These are phyloP conservation scores for Pythium apleroticum DNA, from an alignment of 352 stramenopile genomes.

Conservation along the genomic window DNA sequence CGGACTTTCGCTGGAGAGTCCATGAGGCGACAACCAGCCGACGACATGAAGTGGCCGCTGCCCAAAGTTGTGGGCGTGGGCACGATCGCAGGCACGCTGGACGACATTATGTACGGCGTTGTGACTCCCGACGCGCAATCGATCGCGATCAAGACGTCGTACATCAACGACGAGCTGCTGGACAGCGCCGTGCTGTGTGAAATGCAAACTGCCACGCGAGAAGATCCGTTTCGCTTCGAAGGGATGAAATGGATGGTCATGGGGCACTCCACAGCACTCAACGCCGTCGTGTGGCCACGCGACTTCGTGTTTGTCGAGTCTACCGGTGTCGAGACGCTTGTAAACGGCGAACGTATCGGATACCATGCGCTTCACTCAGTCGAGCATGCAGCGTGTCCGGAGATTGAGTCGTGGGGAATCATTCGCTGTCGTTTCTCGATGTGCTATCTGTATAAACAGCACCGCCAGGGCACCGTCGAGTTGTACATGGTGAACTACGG, in stretches of 20 bases:
- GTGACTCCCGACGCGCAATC: constrained; percentile 39
- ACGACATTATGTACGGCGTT: constrained; percentile 43
- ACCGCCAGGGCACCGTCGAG: constrained; percentile 26
- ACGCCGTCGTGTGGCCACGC: constrained; percentile 31
- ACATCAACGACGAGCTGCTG: constrained; percentile 49
- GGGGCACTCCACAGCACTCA: constrained; percentile 7
- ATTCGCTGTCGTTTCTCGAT: constrained; percentile 15
- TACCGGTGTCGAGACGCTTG: constrained; percentile 35
- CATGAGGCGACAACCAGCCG: not conserved
- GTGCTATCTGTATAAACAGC: constrained; percentile 21
- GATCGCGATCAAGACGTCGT: constrained; percentile 52
- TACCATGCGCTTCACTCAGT: constrained; percentile 44
- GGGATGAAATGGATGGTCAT: constrained; percentile 35
- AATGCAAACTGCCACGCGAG: constrained; percentile 37
- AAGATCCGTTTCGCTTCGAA: constrained; percentile 27
- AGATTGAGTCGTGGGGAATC: constrained; percentile 6
- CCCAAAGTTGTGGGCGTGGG: constrained; percentile 26
- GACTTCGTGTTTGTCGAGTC: constrained; percentile 54
- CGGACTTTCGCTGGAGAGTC: constrained; percentile 9
- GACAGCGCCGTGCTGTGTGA: constrained; percentile 47
- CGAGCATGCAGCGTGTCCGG: constrained; percentile 23
- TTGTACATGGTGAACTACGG: constrained; percentile 32
- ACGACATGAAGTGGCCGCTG: not conserved
- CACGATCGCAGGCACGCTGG: constrained; percentile 23
- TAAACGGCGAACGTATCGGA: constrained; percentile 36